Base-by-base conservation (phyloP, 176 grass and related monocot species). In the Oropetium thomaeum region DNA sequence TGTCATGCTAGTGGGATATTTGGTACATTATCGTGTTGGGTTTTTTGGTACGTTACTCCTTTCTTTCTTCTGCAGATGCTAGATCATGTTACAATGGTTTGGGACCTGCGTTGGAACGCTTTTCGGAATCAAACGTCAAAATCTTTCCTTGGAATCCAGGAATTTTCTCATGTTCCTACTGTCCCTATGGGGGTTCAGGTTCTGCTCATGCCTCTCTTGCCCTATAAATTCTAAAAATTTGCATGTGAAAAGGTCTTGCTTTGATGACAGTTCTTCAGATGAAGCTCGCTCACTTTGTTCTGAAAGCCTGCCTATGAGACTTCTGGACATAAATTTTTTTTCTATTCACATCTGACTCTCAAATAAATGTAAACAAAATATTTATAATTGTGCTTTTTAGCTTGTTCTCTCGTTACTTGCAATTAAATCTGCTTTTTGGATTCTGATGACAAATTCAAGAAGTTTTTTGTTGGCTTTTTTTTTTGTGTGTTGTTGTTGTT, bases 51-150 rank as follows among this genome's bases (percentile, higher is more conserved):
- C 25, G 4, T 69, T 76, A 82, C 62, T 63, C 10, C 37, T 74
- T 52, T 12, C 27, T 58, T 83, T 72, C 40, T 79, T 72, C 47
- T 42, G 42, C 79, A 97, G 93, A 97, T 97, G 83, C 76, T 97
- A 70, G 93, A 97, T 80, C 93, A 97, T 79, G 86, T 93, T 66
- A 75, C 67, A 67, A 75, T 97, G 77, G 85, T 82, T 51, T 97
- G 93, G 93, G 66, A 87, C 78, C 67, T 91, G 41, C 85, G 93
- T 30, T 97, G 93, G 88, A 91, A 87, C 23, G 47, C 81, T 61
- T 81, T 26, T 71, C 47, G 12, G 7, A 71, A 82, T 81, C 81
- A 89, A 74, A 68, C 13, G 59, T 75, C 61, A 77, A 87, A 76
- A 66, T 70, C 39, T 76, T 75, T 15, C 58, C 54, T 29, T 16